Evolutionary conservation across 352 stramenopile genomes (phyloP), one percentile per base, ranked within the genome.

Genomic region (Pseudoperonospora humuli): DNA sequence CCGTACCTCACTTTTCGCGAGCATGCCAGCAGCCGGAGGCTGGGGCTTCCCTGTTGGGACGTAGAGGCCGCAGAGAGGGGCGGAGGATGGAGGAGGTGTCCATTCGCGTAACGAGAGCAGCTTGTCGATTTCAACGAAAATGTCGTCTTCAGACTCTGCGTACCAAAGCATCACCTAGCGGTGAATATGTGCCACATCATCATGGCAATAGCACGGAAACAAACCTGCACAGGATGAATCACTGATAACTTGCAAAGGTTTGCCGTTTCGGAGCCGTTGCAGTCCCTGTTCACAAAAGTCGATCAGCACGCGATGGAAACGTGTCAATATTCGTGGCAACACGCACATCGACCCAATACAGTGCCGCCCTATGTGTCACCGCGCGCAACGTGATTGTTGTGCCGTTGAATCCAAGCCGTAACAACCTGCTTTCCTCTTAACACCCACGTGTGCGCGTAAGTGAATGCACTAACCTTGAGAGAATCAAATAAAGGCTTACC

Each of bases 91-190:
- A 15, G 64, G 59, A 0, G 61, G 64, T 19, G 64, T 57, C 65
- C 64, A 83, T 31, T 86, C 70, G n/a, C 75, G 71, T 28, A 71
- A 17, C 14, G 61, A 59, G 23, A 73, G 55, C 15, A 88, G 47
- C 18, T 77, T 64, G 46, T 88, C 75, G 15, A 88, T 88, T 45
- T 86, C 70, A 15, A 62, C 53, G 20, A 86, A 88, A 9, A 88
- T 78, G 17, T 84, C 71, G 7, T 88, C 75, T 49, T 88, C 70
- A 7, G 71, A 76, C 51, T 88, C 75, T 87, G 40, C 18, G 35
- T 19, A 5, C 15, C 6, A 47, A 27, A 39, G 38, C 38, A 29
- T 19, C 6, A 32, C 10, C 19, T 17, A 53, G 23, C 6, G 26
- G 3, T 7, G 7, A 31, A 27, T 13, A 21, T 2, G 17, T 27